Conservation (phyloP, 148 eudicot species). For the Chenopodium berlandieri region DNA sequence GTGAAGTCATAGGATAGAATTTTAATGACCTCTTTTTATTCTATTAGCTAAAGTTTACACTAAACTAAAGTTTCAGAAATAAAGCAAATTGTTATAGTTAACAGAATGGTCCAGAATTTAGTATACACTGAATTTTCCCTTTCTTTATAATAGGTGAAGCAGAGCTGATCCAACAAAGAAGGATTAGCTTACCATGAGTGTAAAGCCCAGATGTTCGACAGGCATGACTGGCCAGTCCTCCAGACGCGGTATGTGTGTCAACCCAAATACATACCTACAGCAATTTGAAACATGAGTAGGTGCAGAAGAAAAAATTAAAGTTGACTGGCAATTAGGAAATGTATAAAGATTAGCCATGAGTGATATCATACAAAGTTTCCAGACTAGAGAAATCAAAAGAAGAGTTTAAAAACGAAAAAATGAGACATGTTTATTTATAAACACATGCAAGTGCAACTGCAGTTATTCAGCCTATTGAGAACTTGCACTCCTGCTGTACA, state of each 20-base stretch:
- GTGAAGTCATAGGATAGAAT: background rate
- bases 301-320: background rate
- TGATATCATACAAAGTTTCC: background rate
- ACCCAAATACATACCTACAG: conserved; percentile 86
- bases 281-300: conserved; percentile 14
- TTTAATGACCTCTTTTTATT: background rate
- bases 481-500: background rate
- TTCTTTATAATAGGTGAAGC: background rate
- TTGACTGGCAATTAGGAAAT: background rate
- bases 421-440: background rate
- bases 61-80: background rate
- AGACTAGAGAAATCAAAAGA: background rate
- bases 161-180: background rate
- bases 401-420: background rate
- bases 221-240: conserved; percentile 99
- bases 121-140: no score
- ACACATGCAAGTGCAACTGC: background rate
- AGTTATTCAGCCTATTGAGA: background rate
- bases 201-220: conserved; percentile 79
- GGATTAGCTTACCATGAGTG: conserved; percentile 67
- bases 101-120: background rate
- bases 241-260: conserved; percentile 89
- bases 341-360: background rate
- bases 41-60: background rate
- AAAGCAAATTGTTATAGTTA: background rate